Evolutionary conservation across 2,329 filamentous ascomycete species (phyloP), one percentile per base, ranked within the genome.

Genomic region (Venturia asperata): DNA sequence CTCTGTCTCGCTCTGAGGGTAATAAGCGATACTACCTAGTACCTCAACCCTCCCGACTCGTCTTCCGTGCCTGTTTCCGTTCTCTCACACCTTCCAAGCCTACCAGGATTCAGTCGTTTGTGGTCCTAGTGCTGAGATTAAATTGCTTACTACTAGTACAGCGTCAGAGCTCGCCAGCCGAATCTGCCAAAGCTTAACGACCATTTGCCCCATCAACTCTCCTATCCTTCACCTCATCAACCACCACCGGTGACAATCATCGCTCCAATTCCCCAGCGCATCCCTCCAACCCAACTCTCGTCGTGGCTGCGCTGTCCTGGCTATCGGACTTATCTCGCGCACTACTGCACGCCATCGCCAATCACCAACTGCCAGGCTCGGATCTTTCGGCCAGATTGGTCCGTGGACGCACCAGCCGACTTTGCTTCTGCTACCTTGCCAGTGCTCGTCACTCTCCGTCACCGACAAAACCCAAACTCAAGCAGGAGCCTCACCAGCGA

Each of bases 381-480:
- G 27, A 58, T 37, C 52, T 37, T 4, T 58, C 52, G 52, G 52
- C 15, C 52, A 19, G n/a, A n/a, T 37, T 58, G 52, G 52, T 58
- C 52, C 52, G 52, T 58, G 27, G 27, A 11, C 52, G 27, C 21
- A 15, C 11, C 47, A 21, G 24, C 47, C 47, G 21, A 27, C 47
- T 52, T 10, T 52, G 47, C 47, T 17, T 47, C 45, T 10, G 19
- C 45, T 47, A 10, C n/a, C n/a, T n/a, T n/a, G n/a, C n/a, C 5
- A 24, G 21, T 56, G 52, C 52, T 56, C 52, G 52, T 56, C 52
- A 58, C 52, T 58, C 15, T 58, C 30, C 15, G 52, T 37, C 15
- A 58, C 52, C 52, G n/a, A 27, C 52, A 37, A 21, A n/a, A 37
- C 27, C 9, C 5, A 21, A 15, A 21, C 27, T 4, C 15, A 21